Conservation (phyloP, 164 flowering plant genomes). For the Nymphaea colorata region DNA sequence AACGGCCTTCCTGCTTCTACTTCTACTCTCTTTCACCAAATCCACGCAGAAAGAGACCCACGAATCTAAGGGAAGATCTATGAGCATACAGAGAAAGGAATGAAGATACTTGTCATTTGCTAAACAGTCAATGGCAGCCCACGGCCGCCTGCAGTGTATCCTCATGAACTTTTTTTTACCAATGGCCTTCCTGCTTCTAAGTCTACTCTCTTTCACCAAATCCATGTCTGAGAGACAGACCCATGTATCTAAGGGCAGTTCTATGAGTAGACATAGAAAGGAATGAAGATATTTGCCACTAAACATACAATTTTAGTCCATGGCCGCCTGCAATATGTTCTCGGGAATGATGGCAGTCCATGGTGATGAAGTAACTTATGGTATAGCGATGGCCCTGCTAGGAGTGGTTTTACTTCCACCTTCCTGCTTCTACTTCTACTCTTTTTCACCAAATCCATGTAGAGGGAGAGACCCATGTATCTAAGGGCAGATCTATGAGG, state of each 20-base stretch:
- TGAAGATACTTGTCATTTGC: too few species aligned
- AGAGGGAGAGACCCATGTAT: conserved; percentile 31
- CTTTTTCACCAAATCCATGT: conserved; percentile 15
- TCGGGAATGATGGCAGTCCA: conserved; percentile 28
- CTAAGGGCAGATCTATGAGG: conserved; percentile 26
- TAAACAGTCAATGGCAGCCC: too few species aligned
- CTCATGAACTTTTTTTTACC: too few species aligned
- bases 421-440: conserved; percentile 29
- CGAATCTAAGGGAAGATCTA: conserved; percentile 26
- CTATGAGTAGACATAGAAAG: conserved; percentile 22
- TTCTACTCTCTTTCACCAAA: conserved; percentile 15
- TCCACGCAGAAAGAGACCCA: conserved; percentile 27
- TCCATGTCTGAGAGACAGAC: conserved; percentile 16
- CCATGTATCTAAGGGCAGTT: conserved; percentile 32
- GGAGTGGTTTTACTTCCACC: conserved; percentile 43
- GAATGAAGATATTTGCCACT: background rate
- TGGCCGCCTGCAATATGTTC: conserved; percentile 57
- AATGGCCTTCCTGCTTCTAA: conserved; percentile 40
- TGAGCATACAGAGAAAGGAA: too few species aligned
- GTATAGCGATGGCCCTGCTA: conserved; percentile 55
- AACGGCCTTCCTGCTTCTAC: conserved; percentile 40
- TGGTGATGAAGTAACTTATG: conserved; percentile 34
- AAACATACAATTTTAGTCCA: conserved; percentile 65
- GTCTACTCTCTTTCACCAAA: conserved; percentile 15
- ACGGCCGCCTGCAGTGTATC: too few species aligned